Evolutionary conservation across 257 asterid genomes (phyloP), one percentile per base, ranked within the genome.

Genomic region (Linaria vulgaris): DNA sequence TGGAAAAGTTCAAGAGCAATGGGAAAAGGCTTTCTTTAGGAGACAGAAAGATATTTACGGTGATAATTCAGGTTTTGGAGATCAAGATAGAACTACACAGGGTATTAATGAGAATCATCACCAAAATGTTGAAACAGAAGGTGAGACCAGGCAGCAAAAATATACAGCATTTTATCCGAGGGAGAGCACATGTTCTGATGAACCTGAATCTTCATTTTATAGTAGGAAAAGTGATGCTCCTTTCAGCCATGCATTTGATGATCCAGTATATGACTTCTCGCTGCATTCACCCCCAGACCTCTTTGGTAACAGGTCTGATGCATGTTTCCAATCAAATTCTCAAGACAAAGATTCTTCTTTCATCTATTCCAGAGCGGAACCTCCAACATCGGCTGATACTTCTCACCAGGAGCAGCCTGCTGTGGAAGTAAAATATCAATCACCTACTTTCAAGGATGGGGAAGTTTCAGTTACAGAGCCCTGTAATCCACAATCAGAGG

Each of bases 11-110:
- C 83, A 81, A 52, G 87, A 87, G 73, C 74, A 70, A 72, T 92
- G 99, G 99, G 90, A 86, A 74, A 82, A 73, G 70, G 97, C 99
- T 71, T 83, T 72, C 49, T 74, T 61, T 16, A 86, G 73, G 83
- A 83, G 90, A 69, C 82, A 61, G 65, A 74, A 67, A 58, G 76
- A 76, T 66, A 46, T 17, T 48, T 68, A 19, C 50, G 61, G 59
- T 68, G 81, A 72, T 64, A 72, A 52, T 69, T 66, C 82, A 27
- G 82, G 75, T 68, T 21, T 25, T 51, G 72, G 69, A 60, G 75
- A 52, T 62, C 57, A 62, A 55, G 72, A 59, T 31, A 47, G 60
- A 57, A 70, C 76, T 45, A 73, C 88, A 1, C 52, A 20, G 56
- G 66, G 19, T 60, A 20, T 37, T 49, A 47, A 20, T 11, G 71